These are phyloP conservation scores for Cardiosporidium cionae DNA, from an alignment of 169 alveolate species.

Conservation along the genomic window DNA sequence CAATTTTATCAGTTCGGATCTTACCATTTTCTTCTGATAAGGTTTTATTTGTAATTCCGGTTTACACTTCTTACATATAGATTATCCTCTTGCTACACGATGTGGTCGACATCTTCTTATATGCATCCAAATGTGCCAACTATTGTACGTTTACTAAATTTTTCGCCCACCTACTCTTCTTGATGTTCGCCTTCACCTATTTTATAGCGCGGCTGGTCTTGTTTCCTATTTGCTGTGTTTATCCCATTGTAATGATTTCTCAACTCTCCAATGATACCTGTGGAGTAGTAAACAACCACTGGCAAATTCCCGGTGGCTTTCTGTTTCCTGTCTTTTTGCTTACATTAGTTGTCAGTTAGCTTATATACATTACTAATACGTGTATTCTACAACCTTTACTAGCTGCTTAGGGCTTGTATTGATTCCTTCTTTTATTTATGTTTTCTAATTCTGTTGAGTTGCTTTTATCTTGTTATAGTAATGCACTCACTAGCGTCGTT, in stretches of 20 bases:
- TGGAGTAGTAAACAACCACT: neutral
- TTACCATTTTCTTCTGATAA: neutral
- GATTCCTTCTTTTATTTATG: too few species aligned
- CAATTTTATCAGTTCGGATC: neutral
- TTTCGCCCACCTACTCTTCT: conserved; percentile 8
- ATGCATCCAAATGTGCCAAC: conserved; percentile 11
- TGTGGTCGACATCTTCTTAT: conserved; percentile 24
- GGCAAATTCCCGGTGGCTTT: conserved; percentile 25
- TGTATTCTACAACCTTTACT: too few species aligned
- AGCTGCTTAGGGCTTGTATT: too few species aligned
- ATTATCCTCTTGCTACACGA: conserved; percentile 29
- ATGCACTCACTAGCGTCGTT: too few species aligned
- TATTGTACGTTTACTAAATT: neutral
- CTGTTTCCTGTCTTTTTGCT: conserved; percentile 7
- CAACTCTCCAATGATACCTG: neutral
- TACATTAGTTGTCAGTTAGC: neutral
- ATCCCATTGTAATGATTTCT: conserved; percentile 9
- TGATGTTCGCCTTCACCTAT: neutral
- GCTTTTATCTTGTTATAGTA: too few species aligned
- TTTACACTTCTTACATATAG: neutral
- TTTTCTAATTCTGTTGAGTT: too few species aligned
- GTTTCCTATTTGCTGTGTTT: conserved; percentile 32
- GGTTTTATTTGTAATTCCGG: neutral
- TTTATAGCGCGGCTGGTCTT: conserved; percentile 17
- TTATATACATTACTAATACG: too few species aligned